Base-by-base conservation (phyloP, 805 yeast species). In the Pichia membranifaciens region DNA sequence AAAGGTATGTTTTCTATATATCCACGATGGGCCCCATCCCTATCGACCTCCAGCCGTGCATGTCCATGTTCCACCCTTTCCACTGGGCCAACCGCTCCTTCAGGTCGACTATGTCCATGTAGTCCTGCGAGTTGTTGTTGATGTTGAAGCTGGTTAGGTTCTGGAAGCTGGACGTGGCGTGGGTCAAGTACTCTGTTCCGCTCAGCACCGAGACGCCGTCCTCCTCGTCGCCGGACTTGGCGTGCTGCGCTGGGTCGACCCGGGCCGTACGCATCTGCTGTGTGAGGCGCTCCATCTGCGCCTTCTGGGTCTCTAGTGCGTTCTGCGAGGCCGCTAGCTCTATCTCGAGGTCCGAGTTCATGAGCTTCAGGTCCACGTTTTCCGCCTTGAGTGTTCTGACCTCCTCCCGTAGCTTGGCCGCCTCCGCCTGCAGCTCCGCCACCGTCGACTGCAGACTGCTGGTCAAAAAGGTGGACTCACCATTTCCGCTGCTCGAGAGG, bases 61-160 rank as follows among this genome's bases (percentile, higher is more conserved):
- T 86, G 58, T 90, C 96, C 3, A 88, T 75, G 58, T 84, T 87
- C 89, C 90, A 90, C 42, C 78, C 81, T 54, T 80, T 81, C 95
- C 95, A 90, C 54, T 78, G 79, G 59, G 73, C 70, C 54, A 90
- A 65, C 39, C 75, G 71, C 46, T 79, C 82, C 52, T 75, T 70
- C 53, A 78, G 72, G 55, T 79, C 81, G 12, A 74, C 74, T 6
- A 79, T 75, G 51, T 76, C 78, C 28, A 75, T 59, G 44, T 71
- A 70, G 38, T 64, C 58, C 18, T 44, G 47, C 36, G 65, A 59
- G 8, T 45, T 41, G 32, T 53, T 55, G 45, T 49, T 39, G 58
- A 60, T 51, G 46, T 53, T 45, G 58, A 60, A 54, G 49, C 49
- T 48, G 53, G 48, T 51, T 51, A 52, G 52, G 32, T 46, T 54